Conservation (phyloP, 2,329 filamentous ascomycete species). For the Fusarium sp. region DNA sequence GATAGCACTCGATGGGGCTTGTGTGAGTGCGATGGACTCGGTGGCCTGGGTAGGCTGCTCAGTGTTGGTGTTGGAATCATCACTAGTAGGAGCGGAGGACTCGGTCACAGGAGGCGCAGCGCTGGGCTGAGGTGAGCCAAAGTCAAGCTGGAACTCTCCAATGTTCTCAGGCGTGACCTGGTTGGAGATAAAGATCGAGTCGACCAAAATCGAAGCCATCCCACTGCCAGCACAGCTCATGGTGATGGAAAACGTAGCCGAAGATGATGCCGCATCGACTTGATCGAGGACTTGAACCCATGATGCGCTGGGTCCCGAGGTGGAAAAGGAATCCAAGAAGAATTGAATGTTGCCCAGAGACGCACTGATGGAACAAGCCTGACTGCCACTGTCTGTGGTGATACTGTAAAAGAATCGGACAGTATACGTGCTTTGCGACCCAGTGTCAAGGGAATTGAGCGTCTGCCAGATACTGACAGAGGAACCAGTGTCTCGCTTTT, state of each 20-base stretch:
- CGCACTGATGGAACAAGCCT: not conserved
- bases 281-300: slow-evolving; percentile 16
- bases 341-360: not conserved
- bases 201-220: not conserved
- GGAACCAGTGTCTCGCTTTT: slow-evolving; percentile 1
- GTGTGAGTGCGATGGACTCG: no score
- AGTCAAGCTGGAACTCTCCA: slow-evolving; percentile 9
- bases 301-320: not conserved
- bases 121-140: not conserved
- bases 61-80: no score
- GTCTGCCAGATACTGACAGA: slow-evolving; percentile 19
- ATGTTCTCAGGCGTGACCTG: slow-evolving; percentile 21
- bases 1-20: no score
- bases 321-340: slow-evolving; percentile 6
- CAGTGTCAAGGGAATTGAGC: not conserved
- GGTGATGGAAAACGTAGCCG: slow-evolving; percentile 14
- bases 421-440: slow-evolving; percentile 5
- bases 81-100: no score
- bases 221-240: slow-evolving; percentile 11
- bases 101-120: no score
- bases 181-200: slow-evolving; percentile 26
- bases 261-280: not conserved
- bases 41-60: no score
- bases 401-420: slow-evolving; percentile 21
- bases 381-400: not conserved